These are phyloP conservation scores for Heimioporus sp. DNA, from an alignment of 768 basidiomycete genomes.

Conservation along the genomic window DNA sequence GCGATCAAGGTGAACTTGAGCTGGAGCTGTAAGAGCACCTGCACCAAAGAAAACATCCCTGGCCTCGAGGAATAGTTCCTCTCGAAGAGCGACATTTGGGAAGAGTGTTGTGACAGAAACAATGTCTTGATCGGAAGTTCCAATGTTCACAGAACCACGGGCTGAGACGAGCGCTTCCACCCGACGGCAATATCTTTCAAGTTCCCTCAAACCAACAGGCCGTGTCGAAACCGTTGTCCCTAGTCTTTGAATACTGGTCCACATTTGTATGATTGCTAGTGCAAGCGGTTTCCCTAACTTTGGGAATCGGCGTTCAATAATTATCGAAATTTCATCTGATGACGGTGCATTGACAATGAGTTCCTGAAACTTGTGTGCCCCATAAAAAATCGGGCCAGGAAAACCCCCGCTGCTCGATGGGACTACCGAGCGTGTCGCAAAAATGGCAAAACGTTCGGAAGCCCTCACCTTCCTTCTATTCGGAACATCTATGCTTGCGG, in stretches of 20 bases:
- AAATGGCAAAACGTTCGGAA: constrained; percentile 77
- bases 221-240: constrained; percentile 53
- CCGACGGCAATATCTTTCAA: constrained; percentile 81
- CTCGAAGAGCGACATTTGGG: constrained; percentile 72
- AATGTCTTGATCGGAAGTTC: constrained; percentile 19
- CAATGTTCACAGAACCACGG: constrained; percentile 42
- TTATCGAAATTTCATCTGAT: constrained; percentile 62
- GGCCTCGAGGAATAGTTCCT: constrained; percentile 87
- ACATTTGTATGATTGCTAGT: constrained; percentile 59
- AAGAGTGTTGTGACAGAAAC: constrained; percentile 48
- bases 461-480: constrained; percentile 74
- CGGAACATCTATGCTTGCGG: constrained; percentile 69
- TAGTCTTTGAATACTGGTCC: constrained; percentile 57
- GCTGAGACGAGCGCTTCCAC: constrained; percentile 55
- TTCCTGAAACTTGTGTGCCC: constrained; percentile 81
- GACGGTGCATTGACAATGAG: constrained; percentile 61
- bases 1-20: constrained; percentile 46
- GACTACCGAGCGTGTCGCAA: constrained; percentile 78
- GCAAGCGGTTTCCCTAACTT: constrained; percentile 50
- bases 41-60: constrained; percentile 91
- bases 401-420: constrained; percentile 48
- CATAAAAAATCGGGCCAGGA: constrained; percentile 70
- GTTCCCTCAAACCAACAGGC: constrained; percentile 71
- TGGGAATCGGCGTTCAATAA: constrained; percentile 67
- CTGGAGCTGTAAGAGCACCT: constrained; percentile 49